These are phyloP conservation scores for Apiotrichum porosum DNA, from an alignment of 1,284 basidiomycete genomes.

Conservation along the genomic window DNA sequence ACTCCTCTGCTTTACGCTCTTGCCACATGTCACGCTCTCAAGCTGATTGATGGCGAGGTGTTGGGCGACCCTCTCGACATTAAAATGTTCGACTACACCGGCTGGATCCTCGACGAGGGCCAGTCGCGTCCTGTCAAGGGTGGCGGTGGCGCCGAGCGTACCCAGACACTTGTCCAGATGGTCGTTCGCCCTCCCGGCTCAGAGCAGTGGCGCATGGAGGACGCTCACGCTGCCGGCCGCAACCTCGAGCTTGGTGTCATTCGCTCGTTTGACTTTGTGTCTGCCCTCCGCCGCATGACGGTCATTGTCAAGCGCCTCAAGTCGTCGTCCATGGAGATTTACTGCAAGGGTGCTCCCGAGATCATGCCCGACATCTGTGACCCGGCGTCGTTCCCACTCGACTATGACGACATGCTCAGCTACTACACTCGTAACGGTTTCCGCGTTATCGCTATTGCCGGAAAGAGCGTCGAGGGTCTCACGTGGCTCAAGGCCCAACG, in stretches of 20 bases:
- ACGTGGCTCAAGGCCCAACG: conserved; percentile 98
- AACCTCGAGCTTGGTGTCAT: conserved; percentile 96
- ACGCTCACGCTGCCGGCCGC: conserved; percentile 65
- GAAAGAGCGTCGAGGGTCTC: conserved; percentile 87
- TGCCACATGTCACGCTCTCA: conserved; percentile 93
- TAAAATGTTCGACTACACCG: conserved; percentile 96
- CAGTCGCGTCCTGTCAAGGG: conserved; percentile 57
- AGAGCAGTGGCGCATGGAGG: conserved; percentile 81
- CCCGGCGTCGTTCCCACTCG: conserved; percentile 79
- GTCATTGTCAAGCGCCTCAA: conserved; percentile 94
- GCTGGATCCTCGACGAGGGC: conserved; percentile 94
- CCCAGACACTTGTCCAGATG: conserved; percentile 89
- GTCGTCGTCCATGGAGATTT: conserved; percentile 92
- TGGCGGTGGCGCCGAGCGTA: conserved; percentile 56
- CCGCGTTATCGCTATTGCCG: conserved; percentile 96
- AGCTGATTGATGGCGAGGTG: conserved; percentile 79
- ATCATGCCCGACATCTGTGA: conserved; percentile 96
- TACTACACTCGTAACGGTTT: conserved; percentile 98
- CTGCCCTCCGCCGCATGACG: conserved; percentile 88
- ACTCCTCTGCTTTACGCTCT: conserved; percentile 86
- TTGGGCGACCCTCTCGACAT: conserved; percentile 95
- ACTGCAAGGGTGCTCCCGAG: conserved; percentile 98
- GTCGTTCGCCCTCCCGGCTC: conserved; percentile 93
- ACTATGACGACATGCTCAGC: conserved; percentile 93
- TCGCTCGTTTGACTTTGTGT: conserved; percentile 94